phyloP scores from a whole-genome alignment of 176 grass and related monocot species.

The Lolium multiflorum region DNA sequence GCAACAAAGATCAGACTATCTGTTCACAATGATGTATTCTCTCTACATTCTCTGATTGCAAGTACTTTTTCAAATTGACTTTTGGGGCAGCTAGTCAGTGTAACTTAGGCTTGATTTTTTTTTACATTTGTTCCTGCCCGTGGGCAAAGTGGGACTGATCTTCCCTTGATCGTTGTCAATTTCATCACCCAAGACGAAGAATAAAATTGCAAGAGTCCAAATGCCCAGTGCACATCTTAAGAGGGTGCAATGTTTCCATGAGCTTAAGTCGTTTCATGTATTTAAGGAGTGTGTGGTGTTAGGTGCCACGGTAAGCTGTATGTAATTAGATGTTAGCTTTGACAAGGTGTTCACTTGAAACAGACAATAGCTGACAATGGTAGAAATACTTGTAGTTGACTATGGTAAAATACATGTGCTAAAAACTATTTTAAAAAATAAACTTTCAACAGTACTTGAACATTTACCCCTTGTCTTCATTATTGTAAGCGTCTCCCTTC shows the following conservation, averaged over 20 bases:
- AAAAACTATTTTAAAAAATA: not conserved
- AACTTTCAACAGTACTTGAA: not conserved
- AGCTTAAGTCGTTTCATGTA: not conserved
- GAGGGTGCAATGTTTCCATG: not conserved
- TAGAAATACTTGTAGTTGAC: not conserved
- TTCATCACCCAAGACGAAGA: not conserved
- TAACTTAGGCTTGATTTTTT: not conserved
- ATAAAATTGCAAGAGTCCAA: not conserved
- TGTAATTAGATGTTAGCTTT: too few relatives aligned
- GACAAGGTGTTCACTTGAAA: not conserved
- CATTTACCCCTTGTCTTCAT: not conserved
- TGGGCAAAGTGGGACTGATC: conserved; percentile 1
- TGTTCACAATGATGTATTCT: not conserved
- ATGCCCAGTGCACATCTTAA: not conserved
- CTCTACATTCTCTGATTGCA: not conserved
- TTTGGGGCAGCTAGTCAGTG: not conserved
- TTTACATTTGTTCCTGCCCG: not conserved
- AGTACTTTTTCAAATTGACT: not conserved
- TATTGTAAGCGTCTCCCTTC: not conserved
- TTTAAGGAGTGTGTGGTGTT: not conserved
- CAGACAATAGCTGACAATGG: not conserved
- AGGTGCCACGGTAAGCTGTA: too few relatives aligned
- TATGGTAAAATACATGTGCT: not conserved
- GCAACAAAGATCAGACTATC: not conserved
- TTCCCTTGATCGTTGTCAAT: not conserved